Percentiles rank a stretch among this genome's conserved stretches.
Evolutionary conservation across 2,329 filamentous ascomycete species (phyloP).

Genomic region (Amylocarpus encephaloides): DNA sequence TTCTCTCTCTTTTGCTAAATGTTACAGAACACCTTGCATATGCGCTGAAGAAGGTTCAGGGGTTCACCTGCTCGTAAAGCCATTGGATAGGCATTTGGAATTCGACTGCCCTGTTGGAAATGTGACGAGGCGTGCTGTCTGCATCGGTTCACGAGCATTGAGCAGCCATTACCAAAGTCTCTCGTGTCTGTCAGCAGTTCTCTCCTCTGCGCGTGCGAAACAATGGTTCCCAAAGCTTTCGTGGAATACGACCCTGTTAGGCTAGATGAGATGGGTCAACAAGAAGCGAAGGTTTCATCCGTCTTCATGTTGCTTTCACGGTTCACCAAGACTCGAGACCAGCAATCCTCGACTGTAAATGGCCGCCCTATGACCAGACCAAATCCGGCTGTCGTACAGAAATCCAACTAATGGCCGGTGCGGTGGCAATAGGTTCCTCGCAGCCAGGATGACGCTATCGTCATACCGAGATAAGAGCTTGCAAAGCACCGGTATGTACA

Average conservation of each 20-base stretch:
- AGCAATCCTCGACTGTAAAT: too few species aligned
- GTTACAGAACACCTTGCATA: conserved; percentile 1
- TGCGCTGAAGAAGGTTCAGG: conserved; percentile 1
- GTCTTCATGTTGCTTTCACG: too few species aligned
- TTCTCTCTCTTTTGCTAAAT: background rate
- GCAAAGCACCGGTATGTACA: too few species aligned
- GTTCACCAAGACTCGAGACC: too few species aligned
- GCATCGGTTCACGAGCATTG: too few species aligned
- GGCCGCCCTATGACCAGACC: too few species aligned
- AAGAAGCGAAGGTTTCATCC: too few species aligned
- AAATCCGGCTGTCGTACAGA: background rate
- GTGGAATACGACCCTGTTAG: background rate
- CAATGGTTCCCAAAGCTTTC: background rate
- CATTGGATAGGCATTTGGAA: conserved; percentile 1
- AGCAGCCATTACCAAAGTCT: too few species aligned
- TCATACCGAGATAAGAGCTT: too few species aligned
- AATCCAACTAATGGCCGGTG: background rate
- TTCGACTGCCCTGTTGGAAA: background rate
- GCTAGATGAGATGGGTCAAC: background rate
- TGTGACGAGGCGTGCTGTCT: background rate
- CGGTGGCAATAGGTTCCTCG: background rate
- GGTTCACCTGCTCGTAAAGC: conserved; percentile 1
- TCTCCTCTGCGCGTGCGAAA: background rate
- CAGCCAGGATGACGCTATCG: background rate
- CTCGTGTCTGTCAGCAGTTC: background rate